Evolutionary conservation across 768 basidiomycete genomes (phyloP).

Genomic region (Trametes villosa): DNA sequence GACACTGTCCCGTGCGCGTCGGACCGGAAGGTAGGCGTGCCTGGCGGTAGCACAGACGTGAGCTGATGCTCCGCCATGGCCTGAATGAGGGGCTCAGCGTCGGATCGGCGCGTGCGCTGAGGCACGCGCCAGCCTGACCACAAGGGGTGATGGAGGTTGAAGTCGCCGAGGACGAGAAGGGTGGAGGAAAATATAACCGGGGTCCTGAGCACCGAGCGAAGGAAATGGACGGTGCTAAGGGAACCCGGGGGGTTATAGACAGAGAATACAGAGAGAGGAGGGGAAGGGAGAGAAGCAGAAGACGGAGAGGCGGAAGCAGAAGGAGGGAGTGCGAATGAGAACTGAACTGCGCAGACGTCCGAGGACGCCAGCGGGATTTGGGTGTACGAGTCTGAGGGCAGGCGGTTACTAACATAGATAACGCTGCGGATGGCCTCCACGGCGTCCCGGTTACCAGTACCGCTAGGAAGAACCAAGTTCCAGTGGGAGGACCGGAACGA

Average conservation of each 20-base stretch:
- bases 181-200: background rate
- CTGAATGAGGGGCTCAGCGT: background rate
- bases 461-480: slow-evolving; percentile 1
- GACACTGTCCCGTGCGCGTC: slow-evolving; percentile 7
- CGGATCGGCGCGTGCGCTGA: background rate
- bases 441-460: background rate
- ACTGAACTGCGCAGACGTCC: background rate
- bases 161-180: slow-evolving; percentile 3
- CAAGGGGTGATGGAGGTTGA: slow-evolving; percentile 15
- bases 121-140: background rate
- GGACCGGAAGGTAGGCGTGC: slow-evolving; percentile 1
- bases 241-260: background rate
- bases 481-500: slow-evolving; percentile 1
- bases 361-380: background rate
- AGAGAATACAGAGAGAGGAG: background rate
- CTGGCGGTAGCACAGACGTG: background rate
- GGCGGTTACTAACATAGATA: slow-evolving; percentile 5
- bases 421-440: background rate
- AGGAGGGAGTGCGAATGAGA: background rate
- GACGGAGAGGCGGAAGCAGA: background rate
- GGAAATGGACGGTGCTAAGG: background rate
- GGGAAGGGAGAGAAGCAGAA: background rate
- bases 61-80: background rate
- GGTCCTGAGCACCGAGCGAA: background rate
- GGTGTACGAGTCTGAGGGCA: slow-evolving; percentile 6